Conservation (phyloP, 164 flowering plant species). For the Saururus chinensis region DNA sequence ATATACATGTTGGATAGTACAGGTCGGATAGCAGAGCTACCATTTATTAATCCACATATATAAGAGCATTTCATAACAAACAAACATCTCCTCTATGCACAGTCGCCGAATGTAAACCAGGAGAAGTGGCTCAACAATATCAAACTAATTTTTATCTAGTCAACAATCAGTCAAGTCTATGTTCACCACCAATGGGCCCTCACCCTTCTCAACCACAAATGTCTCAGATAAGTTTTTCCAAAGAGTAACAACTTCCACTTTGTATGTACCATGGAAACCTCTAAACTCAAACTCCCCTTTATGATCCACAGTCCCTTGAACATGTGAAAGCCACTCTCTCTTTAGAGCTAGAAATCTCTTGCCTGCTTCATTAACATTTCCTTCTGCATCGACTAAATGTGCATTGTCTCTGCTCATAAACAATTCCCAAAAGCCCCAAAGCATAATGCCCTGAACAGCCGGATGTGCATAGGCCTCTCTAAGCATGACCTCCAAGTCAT, state of each 20-base stretch:
- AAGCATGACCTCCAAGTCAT: conserved; percentile 92
- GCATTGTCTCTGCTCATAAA: conserved; percentile 76
- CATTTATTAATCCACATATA: too few relatives aligned
- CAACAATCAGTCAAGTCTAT: conserved; percentile 21
- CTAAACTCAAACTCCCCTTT: conserved; percentile 55
- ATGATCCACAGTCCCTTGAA: conserved; percentile 49
- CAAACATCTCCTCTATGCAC: too few relatives aligned
- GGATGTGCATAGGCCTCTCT: conserved; percentile 86
- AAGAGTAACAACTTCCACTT: conserved; percentile 24
- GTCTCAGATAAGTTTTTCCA: conserved; percentile 36
- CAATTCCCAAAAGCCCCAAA: conserved; percentile 99
- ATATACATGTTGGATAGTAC: too few relatives aligned
- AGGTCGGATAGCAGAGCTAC: too few relatives aligned
- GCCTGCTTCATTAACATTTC: conserved; percentile 75
- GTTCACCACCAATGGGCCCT: conserved; percentile 37
- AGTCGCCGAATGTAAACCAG: too few relatives aligned
- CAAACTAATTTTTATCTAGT: too few relatives aligned
- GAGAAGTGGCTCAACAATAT: too few relatives aligned
- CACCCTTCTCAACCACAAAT: conserved; percentile 63
- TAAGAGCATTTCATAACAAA: too few relatives aligned
- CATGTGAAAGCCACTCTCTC: conserved; percentile 64
- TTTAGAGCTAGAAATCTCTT: conserved; percentile 47
- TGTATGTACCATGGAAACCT: conserved; percentile 74
- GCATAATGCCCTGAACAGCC: conserved; percentile 74
- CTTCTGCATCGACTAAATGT: conserved; percentile 83